These are phyloP conservation scores for Pseudogymnoascus sp. DNA, from an alignment of 2,329 filamentous ascomycete species.

Conservation along the genomic window DNA sequence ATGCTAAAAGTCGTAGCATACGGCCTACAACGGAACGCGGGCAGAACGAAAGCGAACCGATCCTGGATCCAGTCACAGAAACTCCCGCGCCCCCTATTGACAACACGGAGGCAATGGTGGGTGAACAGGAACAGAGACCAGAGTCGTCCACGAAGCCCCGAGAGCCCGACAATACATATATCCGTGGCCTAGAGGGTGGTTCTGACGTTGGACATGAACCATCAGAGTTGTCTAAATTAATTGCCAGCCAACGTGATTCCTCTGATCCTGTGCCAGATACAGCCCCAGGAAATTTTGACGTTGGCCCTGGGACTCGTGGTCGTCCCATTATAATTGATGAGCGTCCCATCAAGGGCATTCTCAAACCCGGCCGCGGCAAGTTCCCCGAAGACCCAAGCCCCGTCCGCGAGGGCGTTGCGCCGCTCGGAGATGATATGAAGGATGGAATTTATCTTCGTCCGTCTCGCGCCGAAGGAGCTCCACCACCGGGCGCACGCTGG, in stretches of 20 bases:
- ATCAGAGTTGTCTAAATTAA: not conserved
- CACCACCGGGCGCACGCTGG: constrained; percentile 71
- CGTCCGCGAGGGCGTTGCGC: constrained; percentile 83
- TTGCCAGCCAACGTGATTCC: not conserved
- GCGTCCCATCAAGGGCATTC: constrained; percentile 71
- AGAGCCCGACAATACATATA: not conserved
- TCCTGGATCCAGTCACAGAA: not conserved
- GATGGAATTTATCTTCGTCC: constrained; percentile 46
- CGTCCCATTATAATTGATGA: constrained; percentile 35
- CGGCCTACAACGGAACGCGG: not conserved
- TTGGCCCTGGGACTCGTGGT: not conserved
- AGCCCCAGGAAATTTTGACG: not conserved
- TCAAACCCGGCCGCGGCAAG: constrained; percentile 70
- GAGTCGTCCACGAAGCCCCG: not conserved
- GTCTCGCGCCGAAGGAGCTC: not conserved
- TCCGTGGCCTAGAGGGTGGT: not conserved
- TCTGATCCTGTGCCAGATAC: not conserved
- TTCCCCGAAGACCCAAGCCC: constrained; percentile 84
- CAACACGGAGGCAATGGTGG: not conserved
- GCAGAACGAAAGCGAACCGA: not conserved
- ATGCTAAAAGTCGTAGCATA: not conserved
- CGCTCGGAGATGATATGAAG: constrained; percentile 75
- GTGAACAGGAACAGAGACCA: not conserved
- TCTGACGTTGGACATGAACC: not conserved
- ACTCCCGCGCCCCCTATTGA: not conserved